Conservation (phyloP, 2,329 filamentous ascomycete species). For the Fusarium coffeatum region DNA sequence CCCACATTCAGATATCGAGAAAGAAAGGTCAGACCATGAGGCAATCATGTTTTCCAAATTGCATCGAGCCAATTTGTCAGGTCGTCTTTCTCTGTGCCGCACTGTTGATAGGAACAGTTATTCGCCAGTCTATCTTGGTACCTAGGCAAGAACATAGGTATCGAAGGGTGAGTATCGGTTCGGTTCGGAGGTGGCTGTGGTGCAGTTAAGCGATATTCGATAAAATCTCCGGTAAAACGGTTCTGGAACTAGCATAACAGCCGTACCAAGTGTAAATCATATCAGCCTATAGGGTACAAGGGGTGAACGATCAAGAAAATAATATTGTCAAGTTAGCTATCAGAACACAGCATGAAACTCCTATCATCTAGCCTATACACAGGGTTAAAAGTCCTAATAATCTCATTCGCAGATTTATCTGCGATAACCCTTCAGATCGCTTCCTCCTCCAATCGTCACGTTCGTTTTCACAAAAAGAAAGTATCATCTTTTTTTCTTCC, state of each 20-base stretch:
- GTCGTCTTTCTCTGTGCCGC: neutral
- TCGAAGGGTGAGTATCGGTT: neutral
- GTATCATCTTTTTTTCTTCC: slow-evolving; percentile 13
- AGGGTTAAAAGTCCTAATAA: slow-evolving; percentile 46
- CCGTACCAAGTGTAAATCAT: neutral
- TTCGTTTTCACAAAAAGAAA: slow-evolving; percentile 24
- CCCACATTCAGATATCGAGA: neutral
- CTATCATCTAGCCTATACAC: slow-evolving; percentile 47
- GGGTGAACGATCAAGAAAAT: slow-evolving; percentile 43
- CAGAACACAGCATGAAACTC: slow-evolving; percentile 46
- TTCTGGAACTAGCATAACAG: neutral
- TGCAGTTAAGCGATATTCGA: neutral
- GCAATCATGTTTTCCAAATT: neutral
- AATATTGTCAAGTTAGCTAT: slow-evolving; percentile 45
- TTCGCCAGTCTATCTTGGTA: neutral
- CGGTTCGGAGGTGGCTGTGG: neutral
- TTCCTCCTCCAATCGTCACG: slow-evolving; percentile 31
- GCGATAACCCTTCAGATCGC: slow-evolving; percentile 38
- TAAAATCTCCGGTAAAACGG: no score
- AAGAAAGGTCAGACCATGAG: neutral
- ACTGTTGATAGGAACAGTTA: neutral
- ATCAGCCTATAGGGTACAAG: neutral
- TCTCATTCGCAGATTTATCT: slow-evolving; percentile 39
- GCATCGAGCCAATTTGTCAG: neutral
- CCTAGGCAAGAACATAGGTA: neutral